Evolutionary conservation across 192 early-diverging fungal genomes (phyloP).

Genomic region (Glomus cerebriforme): DNA sequence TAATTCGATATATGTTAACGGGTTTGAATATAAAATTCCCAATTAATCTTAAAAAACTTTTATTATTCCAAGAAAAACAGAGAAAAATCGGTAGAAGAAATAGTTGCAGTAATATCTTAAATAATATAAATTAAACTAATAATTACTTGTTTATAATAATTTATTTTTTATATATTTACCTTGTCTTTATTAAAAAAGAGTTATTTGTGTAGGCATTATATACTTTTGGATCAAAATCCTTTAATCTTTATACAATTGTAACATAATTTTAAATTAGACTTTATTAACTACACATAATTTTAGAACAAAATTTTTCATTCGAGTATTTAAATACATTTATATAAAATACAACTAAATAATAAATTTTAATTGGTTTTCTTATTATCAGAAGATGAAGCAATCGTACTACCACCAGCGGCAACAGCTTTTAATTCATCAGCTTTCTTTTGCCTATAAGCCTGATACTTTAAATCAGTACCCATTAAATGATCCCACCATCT

Average conservation of each 20-base stretch:
- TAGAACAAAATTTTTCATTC: too few relatives aligned
- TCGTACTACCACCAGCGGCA: too few relatives aligned
- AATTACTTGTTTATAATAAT: not conserved
- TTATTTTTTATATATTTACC: too few relatives aligned
- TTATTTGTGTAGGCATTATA: too few relatives aligned
- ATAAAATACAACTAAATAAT: too few relatives aligned
- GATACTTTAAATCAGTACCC: conserved; percentile 83
- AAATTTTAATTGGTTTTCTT: not conserved
- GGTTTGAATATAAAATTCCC: not conserved
- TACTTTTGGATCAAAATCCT: too few relatives aligned
- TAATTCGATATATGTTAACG: not conserved
- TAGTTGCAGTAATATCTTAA: not conserved
- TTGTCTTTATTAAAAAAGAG: too few relatives aligned
- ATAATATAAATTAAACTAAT: not conserved
- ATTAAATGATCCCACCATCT: conserved; percentile 88
- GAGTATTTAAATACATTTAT: too few relatives aligned
- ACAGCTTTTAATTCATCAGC: conserved; percentile 33
- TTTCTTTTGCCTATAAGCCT: conserved; percentile 56
- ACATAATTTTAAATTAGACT: too few relatives aligned
- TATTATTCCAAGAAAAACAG: not conserved
- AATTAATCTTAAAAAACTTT: not conserved
- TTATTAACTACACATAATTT: too few relatives aligned
- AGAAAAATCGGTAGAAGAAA: not conserved
- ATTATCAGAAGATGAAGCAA: not conserved
- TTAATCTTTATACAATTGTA: too few relatives aligned